These are phyloP conservation scores for Colletotrichum karsti DNA, from an alignment of 2,329 filamentous ascomycete genomes.

Conservation along the genomic window DNA sequence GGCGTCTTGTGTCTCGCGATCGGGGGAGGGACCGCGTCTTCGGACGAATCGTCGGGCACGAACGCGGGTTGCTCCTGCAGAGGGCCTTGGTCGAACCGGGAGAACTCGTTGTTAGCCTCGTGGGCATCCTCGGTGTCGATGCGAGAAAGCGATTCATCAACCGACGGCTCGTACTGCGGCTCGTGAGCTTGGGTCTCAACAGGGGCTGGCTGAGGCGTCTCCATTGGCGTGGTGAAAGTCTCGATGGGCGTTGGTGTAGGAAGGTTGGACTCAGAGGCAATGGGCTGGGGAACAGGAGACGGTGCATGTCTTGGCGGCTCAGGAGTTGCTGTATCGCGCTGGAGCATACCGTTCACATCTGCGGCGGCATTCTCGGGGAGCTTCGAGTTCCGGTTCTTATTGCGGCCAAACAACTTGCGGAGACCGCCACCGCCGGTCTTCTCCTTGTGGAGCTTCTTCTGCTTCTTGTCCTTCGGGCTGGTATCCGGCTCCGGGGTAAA, in stretches of 20 bases:
- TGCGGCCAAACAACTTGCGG: constrained; percentile 72
- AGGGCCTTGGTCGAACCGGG: constrained; percentile 87
- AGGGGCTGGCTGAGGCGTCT: constrained; percentile 25
- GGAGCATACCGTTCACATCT: constrained; percentile 61
- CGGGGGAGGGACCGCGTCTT: constrained; percentile 60
- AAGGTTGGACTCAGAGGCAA: constrained; percentile 27
- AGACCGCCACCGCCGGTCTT: constrained; percentile 57
- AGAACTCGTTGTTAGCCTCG: constrained; percentile 68
- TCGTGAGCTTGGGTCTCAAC: constrained; percentile 34
- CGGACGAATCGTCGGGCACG: constrained; percentile 65
- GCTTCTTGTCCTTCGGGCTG: constrained; percentile 56
- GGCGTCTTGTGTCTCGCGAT: constrained; percentile 54
- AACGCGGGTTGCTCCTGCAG: constrained; percentile 88
- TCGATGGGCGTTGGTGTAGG: constrained; percentile 29
- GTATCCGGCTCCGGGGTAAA: constrained; percentile 47
- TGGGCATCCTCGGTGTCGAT: constrained; percentile 67
- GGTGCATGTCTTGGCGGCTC: constrained; percentile 32
- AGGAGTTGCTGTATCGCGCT: constrained; percentile 39
- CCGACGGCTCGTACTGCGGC: constrained; percentile 52
- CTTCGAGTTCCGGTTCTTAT: constrained; percentile 68
- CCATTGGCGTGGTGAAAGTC: constrained; percentile 25
- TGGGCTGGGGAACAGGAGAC: constrained; percentile 30
- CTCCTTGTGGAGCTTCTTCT: constrained; percentile 66
- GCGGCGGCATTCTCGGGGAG: constrained; percentile 60
- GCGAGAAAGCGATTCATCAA: constrained; percentile 62